Conservation (phyloP, 2,329 filamentous ascomycete species). For the Aspergillus neoniger region DNA sequence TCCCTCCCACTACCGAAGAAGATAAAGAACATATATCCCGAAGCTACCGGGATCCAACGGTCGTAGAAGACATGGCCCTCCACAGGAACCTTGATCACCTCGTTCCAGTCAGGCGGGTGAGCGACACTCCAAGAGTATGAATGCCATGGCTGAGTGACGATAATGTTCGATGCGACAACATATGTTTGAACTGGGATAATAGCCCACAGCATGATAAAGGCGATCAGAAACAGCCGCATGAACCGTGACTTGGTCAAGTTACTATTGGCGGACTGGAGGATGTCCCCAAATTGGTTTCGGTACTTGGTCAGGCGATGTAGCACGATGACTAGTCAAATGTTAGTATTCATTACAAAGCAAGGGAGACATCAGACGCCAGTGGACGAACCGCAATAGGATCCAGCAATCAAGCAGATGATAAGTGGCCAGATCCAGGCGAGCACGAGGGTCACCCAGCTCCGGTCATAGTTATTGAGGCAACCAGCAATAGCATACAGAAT, state of each 20-base stretch:
- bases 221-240: slow-evolving; percentile 53
- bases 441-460: slow-evolving; percentile 60
- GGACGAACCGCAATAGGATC: slow-evolving; percentile 58
- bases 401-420: slow-evolving; percentile 55
- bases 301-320: slow-evolving; percentile 63
- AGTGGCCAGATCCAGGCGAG: slow-evolving; percentile 59
- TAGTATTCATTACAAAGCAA: not conserved
- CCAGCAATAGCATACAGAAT: slow-evolving; percentile 60
- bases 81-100: slow-evolving; percentile 51
- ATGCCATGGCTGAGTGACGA: slow-evolving; percentile 36
- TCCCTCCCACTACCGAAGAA: slow-evolving; percentile 67
- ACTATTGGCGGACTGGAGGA: slow-evolving; percentile 54
- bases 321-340: slow-evolving; percentile 54
- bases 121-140: slow-evolving; percentile 56
- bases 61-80: slow-evolving; percentile 53
- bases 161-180: slow-evolving; percentile 50
- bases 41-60: slow-evolving; percentile 59
- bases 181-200: slow-evolving; percentile 58
- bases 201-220: slow-evolving; percentile 57
- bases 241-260: slow-evolving; percentile 62
- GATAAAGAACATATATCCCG: slow-evolving; percentile 60
- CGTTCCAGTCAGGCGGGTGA: slow-evolving; percentile 55
- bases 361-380: not conserved
- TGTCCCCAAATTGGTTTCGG: slow-evolving; percentile 57
- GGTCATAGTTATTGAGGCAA: slow-evolving; percentile 56